Evolutionary conservation across 208 protist genomes (phyloP), one percentile per base, ranked within the genome.

Genomic region (Wallacemonas sp.): DNA sequence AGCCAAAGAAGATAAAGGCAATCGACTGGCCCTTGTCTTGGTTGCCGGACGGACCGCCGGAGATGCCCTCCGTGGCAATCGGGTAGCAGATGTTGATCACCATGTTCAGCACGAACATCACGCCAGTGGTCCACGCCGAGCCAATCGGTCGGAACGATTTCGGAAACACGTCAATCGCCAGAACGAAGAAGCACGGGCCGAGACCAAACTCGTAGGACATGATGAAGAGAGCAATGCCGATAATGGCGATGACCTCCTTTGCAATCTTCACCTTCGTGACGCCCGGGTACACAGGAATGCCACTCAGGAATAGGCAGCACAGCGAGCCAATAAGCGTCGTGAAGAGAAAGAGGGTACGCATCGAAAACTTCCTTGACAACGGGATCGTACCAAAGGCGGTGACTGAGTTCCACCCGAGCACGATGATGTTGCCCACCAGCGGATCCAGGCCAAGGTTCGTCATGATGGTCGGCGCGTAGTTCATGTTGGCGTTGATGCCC

Each of bases 401-500:
- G 18, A 87, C 36, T 26, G 80, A 78, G 69, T 88, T 87, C 82
- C 85, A 91, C 32, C 50, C 48, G 70, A 91, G 84, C 12, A 91
- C 74, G 29, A 86, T 70, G 63, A 87, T 67, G 65, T 87, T 91
- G 48, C 85, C 85, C 3, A 81, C 62, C 2, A 88, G 68, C 7
- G 71, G 67, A 18, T 76, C 67, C 28, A 84, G 57, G 28, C 77
- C 79, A 14, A 85, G 55, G 41, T 57, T 72, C 16, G 46, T 42
- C 71, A 76, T 88, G 61, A 92, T 87, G 33, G 63, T 84, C 12
- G 81, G 81, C 2, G 86, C 82, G 46, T 87, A 92, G 69, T 80
- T 87, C 79, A 89, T 88, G 41, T 85, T 75, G 25, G 86, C 81
- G 66, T 80, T 86, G 54, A 92, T 92, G 28, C 86, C 86, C 16